Evolutionary conservation across 176 grass and related monocot species (phyloP), one percentile per base, ranked within the genome.

Genomic region (Cocos nucifera): DNA sequence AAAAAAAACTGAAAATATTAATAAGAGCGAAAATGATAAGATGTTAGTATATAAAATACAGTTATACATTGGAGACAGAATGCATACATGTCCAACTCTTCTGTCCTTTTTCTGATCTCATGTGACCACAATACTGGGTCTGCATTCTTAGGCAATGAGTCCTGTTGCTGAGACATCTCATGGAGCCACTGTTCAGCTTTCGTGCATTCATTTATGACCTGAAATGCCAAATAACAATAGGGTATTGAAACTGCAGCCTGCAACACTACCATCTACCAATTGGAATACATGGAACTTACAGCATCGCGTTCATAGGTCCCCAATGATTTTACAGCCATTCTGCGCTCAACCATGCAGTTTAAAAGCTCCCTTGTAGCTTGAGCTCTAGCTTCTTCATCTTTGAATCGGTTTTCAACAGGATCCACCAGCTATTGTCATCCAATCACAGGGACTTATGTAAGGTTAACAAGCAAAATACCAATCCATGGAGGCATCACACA

Each of bases 321-420:
- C 63, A 98, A 71, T 50, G 84, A 83, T 67, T 85, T 80, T 58
- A 83, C 93, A 62, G 75, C 60, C 66, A 71, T 89, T 64, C 81
- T 90, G 39, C 77, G 48, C 17, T 82, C 79, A 60, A 58, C 76
- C 70, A 98, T 98, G 71, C 73, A 78, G 25, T 79, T 86, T 62
- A 74, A 71, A 76, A 98, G 84, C 62, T 89, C 79, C 62, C 71
- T 85, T 7, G 5, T 74, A 53, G 76, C 82, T 70, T 83, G 60
- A 79, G 70, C 82, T 78, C 93, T 98, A 63, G 66, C 61, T 76
- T 98, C 93, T 53, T 98, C 88, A 51, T 98, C 88, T 78, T 89
- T 86, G 58, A 78, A 92, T 70, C 93, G 81, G 61, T 73, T 81
- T 80, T 98, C 93, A 61, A 98, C 81, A 6, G 88, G 88, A 86